These are phyloP conservation scores for Boletus albobrunnescens DNA, from an alignment of 1,284 basidiomycete species.

Conservation along the genomic window DNA sequence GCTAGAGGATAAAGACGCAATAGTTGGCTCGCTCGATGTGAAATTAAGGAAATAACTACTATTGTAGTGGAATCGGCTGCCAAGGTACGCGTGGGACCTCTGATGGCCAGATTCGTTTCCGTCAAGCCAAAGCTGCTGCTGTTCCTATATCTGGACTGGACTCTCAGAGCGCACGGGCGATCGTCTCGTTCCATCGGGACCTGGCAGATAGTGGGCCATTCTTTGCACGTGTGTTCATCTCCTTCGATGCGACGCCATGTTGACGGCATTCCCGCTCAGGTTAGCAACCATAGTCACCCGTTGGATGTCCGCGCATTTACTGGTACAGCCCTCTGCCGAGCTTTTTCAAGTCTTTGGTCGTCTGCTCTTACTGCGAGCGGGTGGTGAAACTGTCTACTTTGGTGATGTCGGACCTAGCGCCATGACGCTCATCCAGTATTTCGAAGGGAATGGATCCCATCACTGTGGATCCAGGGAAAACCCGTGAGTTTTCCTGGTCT, in stretches of 20 bases:
- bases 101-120: no score
- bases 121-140: constrained; percentile 74
- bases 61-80: constrained; percentile 83
- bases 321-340: constrained; percentile 63
- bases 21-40: constrained; percentile 76
- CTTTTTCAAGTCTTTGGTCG: constrained; percentile 68
- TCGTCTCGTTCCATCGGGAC: constrained; percentile 73
- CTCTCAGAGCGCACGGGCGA: constrained; percentile 86
- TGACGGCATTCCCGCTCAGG: constrained; percentile 8
- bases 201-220: constrained; percentile 79
- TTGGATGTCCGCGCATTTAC: constrained; percentile 13
- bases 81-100: constrained; percentile 46
- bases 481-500: constrained; percentile 27
- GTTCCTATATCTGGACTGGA: constrained; percentile 87
- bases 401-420: constrained; percentile 67
- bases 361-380: constrained; percentile 55
- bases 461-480: constrained; percentile 43
- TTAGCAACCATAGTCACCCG: background rate
- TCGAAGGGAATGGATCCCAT: constrained; percentile 57
- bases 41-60: constrained; percentile 75
- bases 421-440: constrained; percentile 60
- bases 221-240: constrained; percentile 62
- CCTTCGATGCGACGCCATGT: constrained; percentile 14
- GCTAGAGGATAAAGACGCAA: constrained; percentile 68
- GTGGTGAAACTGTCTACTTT: constrained; percentile 77